Conservation (phyloP, 2,329 filamentous ascomycete species). For the Cercospora canescens region DNA sequence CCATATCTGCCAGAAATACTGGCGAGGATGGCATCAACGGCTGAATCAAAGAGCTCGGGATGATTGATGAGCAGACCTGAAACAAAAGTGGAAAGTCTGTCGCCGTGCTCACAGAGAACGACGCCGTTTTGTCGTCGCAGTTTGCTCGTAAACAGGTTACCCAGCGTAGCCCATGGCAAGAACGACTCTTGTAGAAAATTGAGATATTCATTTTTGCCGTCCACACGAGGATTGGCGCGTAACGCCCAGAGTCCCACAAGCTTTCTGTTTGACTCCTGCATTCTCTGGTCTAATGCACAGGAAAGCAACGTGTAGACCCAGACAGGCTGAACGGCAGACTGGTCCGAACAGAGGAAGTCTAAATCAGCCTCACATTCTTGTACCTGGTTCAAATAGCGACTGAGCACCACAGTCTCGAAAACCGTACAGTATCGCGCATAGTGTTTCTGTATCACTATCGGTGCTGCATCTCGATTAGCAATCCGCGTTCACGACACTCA, state of each 20-base stretch:
- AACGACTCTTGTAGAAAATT: constrained; percentile 43
- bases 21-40: constrained; percentile 37
- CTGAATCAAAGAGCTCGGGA: constrained; percentile 13
- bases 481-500: constrained; percentile 14
- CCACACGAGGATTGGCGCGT: constrained; percentile 28
- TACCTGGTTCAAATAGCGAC: constrained; percentile 52
- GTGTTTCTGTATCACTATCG: constrained; percentile 28
- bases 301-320: constrained; percentile 47
- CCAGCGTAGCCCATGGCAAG: constrained; percentile 50
- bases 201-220: constrained; percentile 30
- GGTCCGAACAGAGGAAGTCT: constrained; percentile 38
- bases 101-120: constrained; percentile 44
- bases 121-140: constrained; percentile 34
- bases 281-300: constrained; percentile 41
- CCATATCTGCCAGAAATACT: constrained; percentile 28
- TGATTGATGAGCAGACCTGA: constrained; percentile 31
- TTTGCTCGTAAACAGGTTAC: constrained; percentile 44
- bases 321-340: constrained; percentile 38
- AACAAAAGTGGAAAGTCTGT: constrained; percentile 40
- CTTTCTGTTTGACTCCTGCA: constrained; percentile 50
- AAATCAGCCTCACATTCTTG: constrained; percentile 48
- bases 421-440: constrained; percentile 47
- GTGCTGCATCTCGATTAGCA: constrained; percentile 12
- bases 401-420: constrained; percentile 51
- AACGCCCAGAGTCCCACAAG: constrained; percentile 49